Evolutionary conservation across 2,329 filamentous ascomycete species (phyloP).

Genomic region (Aquanectria penicillioides): DNA sequence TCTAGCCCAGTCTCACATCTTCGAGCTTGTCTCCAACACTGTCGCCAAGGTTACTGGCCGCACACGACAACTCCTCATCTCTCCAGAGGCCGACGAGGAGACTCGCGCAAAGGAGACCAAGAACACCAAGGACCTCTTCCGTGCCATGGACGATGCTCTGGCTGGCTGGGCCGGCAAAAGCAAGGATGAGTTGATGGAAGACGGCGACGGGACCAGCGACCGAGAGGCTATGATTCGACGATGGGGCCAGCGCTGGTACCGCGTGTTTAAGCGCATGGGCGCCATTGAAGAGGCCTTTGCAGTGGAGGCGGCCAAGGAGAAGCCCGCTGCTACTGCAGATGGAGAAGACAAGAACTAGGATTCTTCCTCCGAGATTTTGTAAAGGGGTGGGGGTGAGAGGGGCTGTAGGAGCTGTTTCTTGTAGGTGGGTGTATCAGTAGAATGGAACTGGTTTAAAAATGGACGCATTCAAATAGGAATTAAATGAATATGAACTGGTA

Average conservation of each 20-base stretch:
- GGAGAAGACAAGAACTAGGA: conserved; percentile 34
- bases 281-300: conserved; percentile 84
- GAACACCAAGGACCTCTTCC: conserved; percentile 83
- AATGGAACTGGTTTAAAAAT: conserved; percentile 21
- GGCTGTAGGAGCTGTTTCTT: neutral
- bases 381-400: neutral
- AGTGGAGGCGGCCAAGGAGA: conserved; percentile 46
- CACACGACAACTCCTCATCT: conserved; percentile 80
- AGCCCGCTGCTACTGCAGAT: conserved; percentile 22
- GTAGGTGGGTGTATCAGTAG: conserved; percentile 22
- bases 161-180: conserved; percentile 76
- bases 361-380: conserved; percentile 25
- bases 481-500: neutral
- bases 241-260: conserved; percentile 89
- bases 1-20: conserved; percentile 80
- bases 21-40: conserved; percentile 90
- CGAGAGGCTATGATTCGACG: conserved; percentile 73
- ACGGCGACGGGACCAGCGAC: conserved; percentile 66
- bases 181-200: conserved; percentile 80
- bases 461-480: conserved; percentile 8
- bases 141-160: conserved; percentile 81
- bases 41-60: conserved; percentile 90
- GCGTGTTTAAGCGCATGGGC: conserved; percentile 83
- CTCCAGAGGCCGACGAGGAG: conserved; percentile 70
- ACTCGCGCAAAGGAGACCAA: conserved; percentile 75